Percentiles rank a stretch among this genome's conserved stretches.
These are phyloP conservation scores for Pythium pyrilobum DNA, from an alignment of 352 stramenopile species.

Conservation along the genomic window DNA sequence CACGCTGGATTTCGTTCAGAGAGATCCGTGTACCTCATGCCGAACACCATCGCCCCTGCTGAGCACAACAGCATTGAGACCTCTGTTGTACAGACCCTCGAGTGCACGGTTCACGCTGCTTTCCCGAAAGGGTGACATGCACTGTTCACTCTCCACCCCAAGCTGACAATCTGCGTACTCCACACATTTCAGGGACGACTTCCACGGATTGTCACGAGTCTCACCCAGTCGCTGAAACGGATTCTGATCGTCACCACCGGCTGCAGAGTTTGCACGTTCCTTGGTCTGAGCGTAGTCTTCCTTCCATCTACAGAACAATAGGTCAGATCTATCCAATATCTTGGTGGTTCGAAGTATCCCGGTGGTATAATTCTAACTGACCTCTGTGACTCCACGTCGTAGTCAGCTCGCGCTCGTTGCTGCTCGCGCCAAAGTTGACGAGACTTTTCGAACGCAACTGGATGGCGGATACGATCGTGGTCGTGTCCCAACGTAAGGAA, in stretches of 20 bases:
- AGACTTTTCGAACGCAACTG: background rate
- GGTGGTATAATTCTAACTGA: too few relatives aligned
- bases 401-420: conserved; percentile 16
- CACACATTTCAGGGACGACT: conserved; percentile 18
- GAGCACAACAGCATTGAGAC: conserved; percentile 27
- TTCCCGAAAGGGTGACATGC: background rate
- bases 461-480: background rate
- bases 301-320: too few relatives aligned
- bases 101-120: conserved; percentile 10
- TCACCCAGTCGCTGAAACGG: conserved; percentile 14
- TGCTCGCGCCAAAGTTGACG: conserved; percentile 17
- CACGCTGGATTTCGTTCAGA: background rate
- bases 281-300: background rate
- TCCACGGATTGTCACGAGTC: conserved; percentile 8
- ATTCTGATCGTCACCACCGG: background rate
- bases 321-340: too few relatives aligned
- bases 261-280: background rate
- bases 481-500: background rate
- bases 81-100: conserved; percentile 16
- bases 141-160: background rate
- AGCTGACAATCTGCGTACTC: conserved; percentile 18
- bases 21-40: conserved; percentile 8
- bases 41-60: conserved; percentile 4
- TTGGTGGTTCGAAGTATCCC: too few relatives aligned
- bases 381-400: conserved; percentile 5